Conservation (phyloP, 169 alveolate species). For the Toxoplasma gondii region DNA sequence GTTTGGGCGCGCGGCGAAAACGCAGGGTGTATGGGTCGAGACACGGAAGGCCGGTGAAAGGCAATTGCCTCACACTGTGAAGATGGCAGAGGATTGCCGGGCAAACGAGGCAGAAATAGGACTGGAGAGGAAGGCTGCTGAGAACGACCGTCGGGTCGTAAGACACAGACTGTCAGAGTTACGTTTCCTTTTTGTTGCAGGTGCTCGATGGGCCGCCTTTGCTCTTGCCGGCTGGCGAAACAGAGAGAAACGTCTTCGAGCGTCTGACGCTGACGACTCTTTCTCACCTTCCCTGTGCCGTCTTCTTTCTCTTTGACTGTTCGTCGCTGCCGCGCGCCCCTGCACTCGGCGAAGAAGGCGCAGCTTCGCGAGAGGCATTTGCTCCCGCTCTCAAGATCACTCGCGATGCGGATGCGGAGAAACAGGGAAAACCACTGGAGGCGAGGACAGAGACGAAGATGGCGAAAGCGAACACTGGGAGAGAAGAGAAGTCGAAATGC, state of each 20-base stretch:
- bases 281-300: slow-evolving; percentile 25
- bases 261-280: neutral
- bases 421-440: neutral
- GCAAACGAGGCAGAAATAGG: no score
- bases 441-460: neutral
- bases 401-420: neutral
- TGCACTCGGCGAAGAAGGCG: neutral
- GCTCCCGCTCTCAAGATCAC: neutral
- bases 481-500: neutral
- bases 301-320: slow-evolving; percentile 5
- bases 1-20: no score
- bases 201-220: slow-evolving; percentile 14
- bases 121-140: no score
- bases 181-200: neutral
- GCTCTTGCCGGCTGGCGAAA: neutral
- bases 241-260: slow-evolving; percentile 11
- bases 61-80: no score
- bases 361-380: neutral
- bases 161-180: no score
- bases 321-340: neutral
- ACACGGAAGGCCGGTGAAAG: no score
- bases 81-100: no score
- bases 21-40: no score
- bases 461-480: neutral
- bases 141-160: no score